Evolutionary conservation across 2,329 filamentous ascomycete species (phyloP), one percentile per base, ranked within the genome.

Genomic region (Colletotrichum falcatum): DNA sequence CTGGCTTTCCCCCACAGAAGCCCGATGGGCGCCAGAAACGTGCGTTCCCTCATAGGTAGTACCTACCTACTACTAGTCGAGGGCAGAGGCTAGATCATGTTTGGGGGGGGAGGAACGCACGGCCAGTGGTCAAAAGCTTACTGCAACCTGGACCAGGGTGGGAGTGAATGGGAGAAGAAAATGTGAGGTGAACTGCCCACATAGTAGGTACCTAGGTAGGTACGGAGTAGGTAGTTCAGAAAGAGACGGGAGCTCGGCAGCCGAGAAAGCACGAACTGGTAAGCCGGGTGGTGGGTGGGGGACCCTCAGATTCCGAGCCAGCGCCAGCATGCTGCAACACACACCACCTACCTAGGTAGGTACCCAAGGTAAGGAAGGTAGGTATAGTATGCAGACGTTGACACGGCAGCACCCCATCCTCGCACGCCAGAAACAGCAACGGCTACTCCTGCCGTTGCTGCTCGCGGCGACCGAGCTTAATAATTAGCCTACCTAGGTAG

Each of bases 1-100:
- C 56, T 70, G 63, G 66, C 39, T 63, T 48, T 67, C 64, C 68
- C 66, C 68, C 64, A 71, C 64, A 71, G 18, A 62, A 63, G 68
- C 58, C 68, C 68, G 64, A 56, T 26, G 39, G 35, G 39, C 68
- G 46, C 68, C 64, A 71, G 68, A 55, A 55, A 71, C 68, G 68
- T 71, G 64, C 68, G 58, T n/a, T 59, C 51, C 23, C 62, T 60
- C 16, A n/a, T n/a, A n/a, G n/a, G n/a, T n/a, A n/a, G n/a, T n/a
- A n/a, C n/a, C n/a, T n/a, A n/a, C n/a, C n/a, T n/a, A n/a, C n/a
- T n/a, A n/a, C n/a, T n/a, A n/a, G n/a, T n/a, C n/a, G n/a, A n/a
- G n/a, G n/a, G n/a, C 61, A 60, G 28, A 70, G 51, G 66, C 62
- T 49, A 70, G 63, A 58, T 39, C 48, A 66, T 20, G 61, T 46